Percentiles rank a stretch among this genome's conserved stretches.
Conservation (phyloP, 1,284 basidiomycete genomes). For the Porodaedalea pini region DNA sequence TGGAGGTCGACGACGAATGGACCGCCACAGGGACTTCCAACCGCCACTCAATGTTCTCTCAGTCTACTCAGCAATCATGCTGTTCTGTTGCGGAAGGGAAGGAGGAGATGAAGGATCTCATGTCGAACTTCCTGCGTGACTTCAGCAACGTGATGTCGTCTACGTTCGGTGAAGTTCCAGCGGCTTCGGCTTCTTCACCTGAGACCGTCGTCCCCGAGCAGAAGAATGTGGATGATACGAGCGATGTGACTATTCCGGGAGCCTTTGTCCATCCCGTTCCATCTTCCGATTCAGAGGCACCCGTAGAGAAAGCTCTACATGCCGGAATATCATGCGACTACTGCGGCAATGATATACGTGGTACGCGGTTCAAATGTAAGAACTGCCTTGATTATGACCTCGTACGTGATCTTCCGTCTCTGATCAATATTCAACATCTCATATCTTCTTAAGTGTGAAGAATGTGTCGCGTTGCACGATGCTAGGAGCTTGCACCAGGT, state of each 20-base stretch:
- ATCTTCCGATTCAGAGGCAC: slow-evolving; percentile 17
- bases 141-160: slow-evolving; percentile 47
- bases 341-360: slow-evolving; percentile 29
- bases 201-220: not conserved
- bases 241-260: slow-evolving; percentile 16
- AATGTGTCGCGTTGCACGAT: slow-evolving; percentile 23
- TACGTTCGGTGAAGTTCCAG: slow-evolving; percentile 37
- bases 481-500: slow-evolving; percentile 23
- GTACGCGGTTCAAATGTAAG: slow-evolving; percentile 32
- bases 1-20: slow-evolving; percentile 6
- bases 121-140: slow-evolving; percentile 59
- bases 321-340: slow-evolving; percentile 29
- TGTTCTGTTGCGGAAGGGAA: slow-evolving; percentile 52
- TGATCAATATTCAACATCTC: not conserved
- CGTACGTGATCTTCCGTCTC: slow-evolving; percentile 14
- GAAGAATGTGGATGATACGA: slow-evolving; percentile 6
- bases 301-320: slow-evolving; percentile 20
- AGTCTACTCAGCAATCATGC: slow-evolving; percentile 31
- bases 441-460: slow-evolving; percentile 22
- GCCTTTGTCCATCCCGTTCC: slow-evolving; percentile 20
- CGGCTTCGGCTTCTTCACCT: not conserved
- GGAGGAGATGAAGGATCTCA: slow-evolving; percentile 49
- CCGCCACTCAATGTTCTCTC: slow-evolving; percentile 14
- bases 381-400: slow-evolving; percentile 31
- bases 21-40: slow-evolving; percentile 17